Conservation (phyloP, 106 monocot genomes). For the Xerophyta viscosa region DNA sequence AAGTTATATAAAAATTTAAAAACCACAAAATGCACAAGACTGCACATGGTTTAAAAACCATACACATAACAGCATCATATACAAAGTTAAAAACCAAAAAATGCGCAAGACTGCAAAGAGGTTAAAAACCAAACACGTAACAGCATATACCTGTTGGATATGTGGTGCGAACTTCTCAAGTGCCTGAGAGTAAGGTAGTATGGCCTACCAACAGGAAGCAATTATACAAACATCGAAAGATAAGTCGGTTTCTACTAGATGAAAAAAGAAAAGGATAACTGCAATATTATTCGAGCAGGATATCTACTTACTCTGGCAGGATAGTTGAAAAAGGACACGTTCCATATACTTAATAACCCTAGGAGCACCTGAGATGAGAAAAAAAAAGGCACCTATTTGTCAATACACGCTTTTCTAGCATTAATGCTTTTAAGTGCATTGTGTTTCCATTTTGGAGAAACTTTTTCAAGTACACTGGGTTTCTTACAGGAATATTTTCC, state of each 20-base stretch:
- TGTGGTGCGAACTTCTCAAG: conserved; percentile 97
- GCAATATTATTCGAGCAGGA: background rate
- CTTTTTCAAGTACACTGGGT: background rate
- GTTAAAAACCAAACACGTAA: background rate
- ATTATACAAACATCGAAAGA: background rate
- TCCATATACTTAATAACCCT: conserved; percentile 94
- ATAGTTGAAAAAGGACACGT: conserved; percentile 86
- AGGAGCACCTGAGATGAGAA: conserved; percentile 63
- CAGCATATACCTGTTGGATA: conserved; percentile 74
- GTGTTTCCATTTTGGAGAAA: too few species aligned
- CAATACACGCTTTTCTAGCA: too few species aligned
- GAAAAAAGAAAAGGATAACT: background rate
- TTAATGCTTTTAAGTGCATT: too few species aligned
- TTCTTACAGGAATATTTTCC: conserved; percentile 91
- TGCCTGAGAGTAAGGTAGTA: conserved; percentile 89
- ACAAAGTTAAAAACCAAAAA: too few species aligned
- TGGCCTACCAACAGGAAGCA: conserved; percentile 49
- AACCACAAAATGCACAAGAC: too few species aligned
- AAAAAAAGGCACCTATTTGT: conserved; percentile 2
- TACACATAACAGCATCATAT: too few species aligned
- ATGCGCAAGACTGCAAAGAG: too few species aligned
- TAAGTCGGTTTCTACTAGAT: background rate
- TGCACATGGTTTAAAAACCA: too few species aligned
- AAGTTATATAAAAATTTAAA: too few species aligned
- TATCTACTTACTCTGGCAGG: conserved; percentile 78